Base-by-base conservation (phyloP, 371 early-diverging fungal genomes). In the Actinomucor elegans region DNA sequence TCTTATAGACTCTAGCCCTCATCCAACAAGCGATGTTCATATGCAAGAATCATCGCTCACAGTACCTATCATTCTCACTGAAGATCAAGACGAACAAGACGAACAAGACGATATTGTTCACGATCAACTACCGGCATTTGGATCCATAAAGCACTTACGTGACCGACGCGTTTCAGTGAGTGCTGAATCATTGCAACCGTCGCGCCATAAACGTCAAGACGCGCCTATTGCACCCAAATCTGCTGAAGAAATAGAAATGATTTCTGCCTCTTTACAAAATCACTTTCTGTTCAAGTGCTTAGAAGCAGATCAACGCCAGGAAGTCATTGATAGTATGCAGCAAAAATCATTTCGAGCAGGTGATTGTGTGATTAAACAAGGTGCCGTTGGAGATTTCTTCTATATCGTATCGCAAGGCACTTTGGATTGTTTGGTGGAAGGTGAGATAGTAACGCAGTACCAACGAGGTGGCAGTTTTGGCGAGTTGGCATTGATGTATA, bases 401-500 rank as follows among this genome's bases (percentile, higher is more conserved):
- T 98, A 97, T 69, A 90, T 95, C 15, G 95, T 97, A 24, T 97
- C 97, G 59, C 77, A 78, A 15, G 99, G 99, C 41, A 76, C 84
- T 17, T 84, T 97, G 63, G 96, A 96, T 57, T 91, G 95, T 29
- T 87, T 84, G 67, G 89, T 94, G 67, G 63, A 75, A 37, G 81
- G 78, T 49, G 62, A 74, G 34, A 86, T 87, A 58, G 94, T 96
- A 4, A 77, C 80, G 40, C 79, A 82, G 14, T 91, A 91, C 61
- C 82, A 76, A 14, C 77, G 90, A 15, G 88, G 91, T 49, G 94
- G 93, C 27, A 86, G 87, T 61, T 96, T 99, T 86, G 99, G 98
- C 52, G 97, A 98, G 72, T 77, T 98, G 51, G 97, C 99, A 9
- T 81, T 98, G 12, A 94, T 99, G 91, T 97, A 99, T 77, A 95